These are phyloP conservation scores for Trametes maxima DNA, from an alignment of 768 basidiomycete species.

Conservation along the genomic window DNA sequence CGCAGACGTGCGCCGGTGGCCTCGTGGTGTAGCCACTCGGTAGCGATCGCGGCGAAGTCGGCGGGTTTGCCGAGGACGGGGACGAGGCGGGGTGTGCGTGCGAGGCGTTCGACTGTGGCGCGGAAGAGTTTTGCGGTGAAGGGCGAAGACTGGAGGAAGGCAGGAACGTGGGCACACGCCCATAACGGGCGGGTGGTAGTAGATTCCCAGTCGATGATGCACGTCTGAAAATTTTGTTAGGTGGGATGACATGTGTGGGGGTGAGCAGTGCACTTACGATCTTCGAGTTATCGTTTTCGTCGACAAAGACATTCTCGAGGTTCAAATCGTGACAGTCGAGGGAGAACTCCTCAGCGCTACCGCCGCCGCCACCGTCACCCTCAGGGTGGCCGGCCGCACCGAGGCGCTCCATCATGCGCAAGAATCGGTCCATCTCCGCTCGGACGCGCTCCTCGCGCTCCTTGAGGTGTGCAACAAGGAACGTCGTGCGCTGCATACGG, in stretches of 20 bases:
- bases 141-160: constrained; percentile 76
- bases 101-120: constrained; percentile 57
- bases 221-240: constrained; percentile 52
- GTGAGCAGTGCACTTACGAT: constrained; percentile 55
- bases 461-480: constrained; percentile 70
- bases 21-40: constrained; percentile 79
- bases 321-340: constrained; percentile 87
- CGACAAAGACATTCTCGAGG: constrained; percentile 84
- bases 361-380: constrained; percentile 31
- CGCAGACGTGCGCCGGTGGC: constrained; percentile 64
- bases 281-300: constrained; percentile 61
- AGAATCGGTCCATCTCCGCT: constrained; percentile 75
- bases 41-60: constrained; percentile 49
- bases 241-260: constrained; percentile 1
- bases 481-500: constrained; percentile 77
- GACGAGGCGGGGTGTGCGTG: constrained; percentile 28
- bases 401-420: constrained; percentile 64
- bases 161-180: constrained; percentile 81
- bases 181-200: constrained; percentile 87
- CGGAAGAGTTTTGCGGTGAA: constrained; percentile 76
- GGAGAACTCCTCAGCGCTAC: constrained; percentile 61
- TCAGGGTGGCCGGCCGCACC: constrained; percentile 34
- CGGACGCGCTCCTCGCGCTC: constrained; percentile 63
- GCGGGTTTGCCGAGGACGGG: constrained; percentile 24
- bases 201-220: constrained; percentile 90